Evolutionary conservation across 1,139 yeast genomes (phyloP).

Genomic region (Protomyces lactucae-debilis): DNA sequence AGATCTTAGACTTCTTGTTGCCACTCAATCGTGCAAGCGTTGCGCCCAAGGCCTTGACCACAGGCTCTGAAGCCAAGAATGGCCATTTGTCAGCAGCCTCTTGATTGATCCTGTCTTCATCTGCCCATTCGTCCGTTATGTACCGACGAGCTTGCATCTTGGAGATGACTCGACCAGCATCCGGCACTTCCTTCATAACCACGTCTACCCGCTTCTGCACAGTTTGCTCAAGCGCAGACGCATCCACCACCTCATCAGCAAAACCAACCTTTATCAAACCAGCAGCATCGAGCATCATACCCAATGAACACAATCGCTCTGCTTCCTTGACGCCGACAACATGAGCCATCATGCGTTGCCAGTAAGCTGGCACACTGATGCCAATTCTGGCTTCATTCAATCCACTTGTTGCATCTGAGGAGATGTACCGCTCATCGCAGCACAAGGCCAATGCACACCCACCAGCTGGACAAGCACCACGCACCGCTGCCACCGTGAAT

Average conservation of each 20-base stretch:
- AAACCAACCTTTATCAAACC: slow-evolving; percentile 2
- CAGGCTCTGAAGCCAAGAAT: slow-evolving; percentile 18
- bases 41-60: slow-evolving; percentile 19
- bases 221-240: neutral
- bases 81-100: slow-evolving; percentile 22
- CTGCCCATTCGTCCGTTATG: slow-evolving; percentile 15
- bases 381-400: slow-evolving; percentile 24
- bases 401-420: slow-evolving; percentile 10
- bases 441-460: slow-evolving; percentile 24
- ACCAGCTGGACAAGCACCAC: slow-evolving; percentile 27
- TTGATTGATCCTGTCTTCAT: slow-evolving; percentile 8
- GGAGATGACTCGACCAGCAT: slow-evolving; percentile 15
- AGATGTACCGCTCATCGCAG: slow-evolving; percentile 12
- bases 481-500: slow-evolving; percentile 20
- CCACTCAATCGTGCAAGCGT: slow-evolving; percentile 15
- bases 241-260: slow-evolving; percentile 11
- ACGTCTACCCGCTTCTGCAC: slow-evolving; percentile 8
- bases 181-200: slow-evolving; percentile 15
- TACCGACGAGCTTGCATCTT: slow-evolving; percentile 6
- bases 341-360: slow-evolving; percentile 25
- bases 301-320: slow-evolving; percentile 19
- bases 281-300: slow-evolving; percentile 9
- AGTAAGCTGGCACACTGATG: slow-evolving; percentile 18
- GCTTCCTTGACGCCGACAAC: slow-evolving; percentile 6
- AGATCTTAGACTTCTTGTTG: slow-evolving; percentile 3